Evolutionary conservation across 805 yeast genomes (phyloP), one percentile per base, ranked within the genome.

Genomic region (Yamadazyma paraphyllophila): DNA sequence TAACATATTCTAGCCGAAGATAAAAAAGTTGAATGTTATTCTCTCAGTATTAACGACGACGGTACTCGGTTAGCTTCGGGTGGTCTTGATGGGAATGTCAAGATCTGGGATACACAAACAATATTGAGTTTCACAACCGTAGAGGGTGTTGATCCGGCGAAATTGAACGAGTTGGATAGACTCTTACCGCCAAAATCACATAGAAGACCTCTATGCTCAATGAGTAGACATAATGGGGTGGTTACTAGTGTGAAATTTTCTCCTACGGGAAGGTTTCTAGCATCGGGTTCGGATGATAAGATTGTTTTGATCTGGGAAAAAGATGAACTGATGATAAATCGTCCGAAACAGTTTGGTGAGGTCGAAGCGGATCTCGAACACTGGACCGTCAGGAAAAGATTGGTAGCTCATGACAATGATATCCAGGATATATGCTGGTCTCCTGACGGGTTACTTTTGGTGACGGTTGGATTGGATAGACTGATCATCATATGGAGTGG

Each of bases 341-440:
- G 78, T n/a, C 72, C 75, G 3, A 72, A 58, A 47, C 82, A 81
- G 49, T 85, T 87, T 67, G 96, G 96, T 11, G 77, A 80, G 27
- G 76, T 82, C 44, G 84, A 80, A 40, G 47, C 51, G 6, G 96
- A 90, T 55, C 59, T 80, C 45, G 99, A 92, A 63, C 96, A 88
- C 56, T 92, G 99, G 99, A 83, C 92, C 1, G 97, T 92, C 1
- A 71, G 96, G 14, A 88, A 88, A 57, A 77, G 98, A 57, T 76
- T 90, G 12, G 97, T 89, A 14, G 99, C 97, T 1, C 99, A 94
- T 64, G 98, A 94, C 52, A 94, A 92, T 60, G 99, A 94, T 69
- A 88, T 94, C 41, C 99, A 94, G 63, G 99, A 94, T 65, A 83
- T 94, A 54, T 95, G 97, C 36, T 94, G 99, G 98, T 87, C 96